Evolutionary conservation across 1,139 yeast genomes (phyloP).

Genomic region (Geotrichum aggregatum): DNA sequence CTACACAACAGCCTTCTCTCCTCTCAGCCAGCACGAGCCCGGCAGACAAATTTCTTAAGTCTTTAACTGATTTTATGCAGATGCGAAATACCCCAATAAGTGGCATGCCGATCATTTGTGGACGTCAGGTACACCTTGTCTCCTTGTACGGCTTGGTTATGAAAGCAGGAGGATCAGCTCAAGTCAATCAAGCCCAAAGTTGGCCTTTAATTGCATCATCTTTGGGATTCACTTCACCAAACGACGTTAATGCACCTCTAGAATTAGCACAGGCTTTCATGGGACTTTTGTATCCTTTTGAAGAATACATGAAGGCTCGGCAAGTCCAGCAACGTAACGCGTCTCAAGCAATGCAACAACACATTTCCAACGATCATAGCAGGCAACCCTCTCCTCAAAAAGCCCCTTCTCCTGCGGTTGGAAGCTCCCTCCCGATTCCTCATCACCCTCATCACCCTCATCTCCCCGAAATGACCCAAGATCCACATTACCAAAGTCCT

Average conservation of each 20-base stretch:
- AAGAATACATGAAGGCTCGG: slow-evolving; percentile 50
- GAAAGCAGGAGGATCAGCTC: slow-evolving; percentile 67
- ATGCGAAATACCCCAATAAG: slow-evolving; percentile 71
- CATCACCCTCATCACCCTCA: not conserved
- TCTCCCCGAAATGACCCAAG: slow-evolving; percentile 7
- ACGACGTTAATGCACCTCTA: slow-evolving; percentile 43
- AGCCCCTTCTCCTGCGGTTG: slow-evolving; percentile 2
- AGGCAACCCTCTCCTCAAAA: slow-evolving; percentile 3
- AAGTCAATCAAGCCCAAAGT: slow-evolving; percentile 49
- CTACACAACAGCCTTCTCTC: not conserved
- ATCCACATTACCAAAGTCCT: slow-evolving; percentile 12
- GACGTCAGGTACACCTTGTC: slow-evolving; percentile 63
- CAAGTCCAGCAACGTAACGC: slow-evolving; percentile 29
- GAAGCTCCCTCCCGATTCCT: too few species aligned
- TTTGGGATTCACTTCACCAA: slow-evolving; percentile 44
- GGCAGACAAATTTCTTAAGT: slow-evolving; percentile 56
- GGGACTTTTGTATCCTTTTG: slow-evolving; percentile 64
- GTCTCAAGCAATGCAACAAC: slow-evolving; percentile 25
- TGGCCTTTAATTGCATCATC: slow-evolving; percentile 43
- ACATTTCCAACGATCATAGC: slow-evolving; percentile 1
- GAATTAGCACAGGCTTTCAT: slow-evolving; percentile 62
- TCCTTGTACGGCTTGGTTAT: slow-evolving; percentile 66
- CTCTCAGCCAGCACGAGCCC: not conserved
- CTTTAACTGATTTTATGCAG: slow-evolving; percentile 68
- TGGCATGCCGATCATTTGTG: slow-evolving; percentile 59